phyloP scores from a whole-genome alignment of 1,139 yeast species.

The Nakaseomyces uthaithaninus region DNA sequence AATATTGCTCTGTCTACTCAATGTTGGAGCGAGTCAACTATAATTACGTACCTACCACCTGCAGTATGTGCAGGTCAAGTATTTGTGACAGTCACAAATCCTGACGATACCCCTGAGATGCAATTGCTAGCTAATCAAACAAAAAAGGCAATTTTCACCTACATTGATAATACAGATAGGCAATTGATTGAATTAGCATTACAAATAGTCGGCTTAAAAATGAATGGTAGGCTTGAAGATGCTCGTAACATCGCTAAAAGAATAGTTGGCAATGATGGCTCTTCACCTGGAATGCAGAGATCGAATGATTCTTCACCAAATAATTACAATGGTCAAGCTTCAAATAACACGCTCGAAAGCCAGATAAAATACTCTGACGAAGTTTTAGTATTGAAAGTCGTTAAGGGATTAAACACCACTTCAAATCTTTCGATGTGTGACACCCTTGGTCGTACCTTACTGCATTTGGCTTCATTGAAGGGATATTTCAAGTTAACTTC shows the following conservation, averaged over 20 bases:
- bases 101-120: conserved; percentile 14
- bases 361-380: conserved; percentile 35
- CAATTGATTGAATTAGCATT: conserved; percentile 86
- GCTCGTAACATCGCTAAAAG: conserved; percentile 84
- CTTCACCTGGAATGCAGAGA: conserved; percentile 12
- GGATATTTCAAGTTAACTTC: conserved; percentile 55
- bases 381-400: conserved; percentile 50
- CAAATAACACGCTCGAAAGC: neutral
- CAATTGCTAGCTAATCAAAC: neutral
- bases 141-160: conserved; percentile 53
- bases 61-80: conserved; percentile 87
- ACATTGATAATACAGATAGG: conserved; percentile 85
- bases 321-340: neutral
- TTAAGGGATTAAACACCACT: conserved; percentile 41
- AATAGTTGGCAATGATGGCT: conserved; percentile 54
- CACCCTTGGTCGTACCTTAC: conserved; percentile 70
- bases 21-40: conserved; percentile 92
- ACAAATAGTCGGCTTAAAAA: conserved; percentile 88
- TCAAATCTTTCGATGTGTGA: conserved; percentile 73
- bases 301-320: conserved; percentile 1
- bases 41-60: conserved; percentile 90
- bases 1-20: conserved; percentile 80
- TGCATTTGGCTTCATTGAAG: conserved; percentile 70
- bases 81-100: conserved; percentile 65
- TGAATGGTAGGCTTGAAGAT: conserved; percentile 90